Percentiles rank a stretch among this genome's conserved stretches.
Evolutionary conservation across 106 monocot genomes (phyloP).

Genomic region (Dendrobium nobile): DNA sequence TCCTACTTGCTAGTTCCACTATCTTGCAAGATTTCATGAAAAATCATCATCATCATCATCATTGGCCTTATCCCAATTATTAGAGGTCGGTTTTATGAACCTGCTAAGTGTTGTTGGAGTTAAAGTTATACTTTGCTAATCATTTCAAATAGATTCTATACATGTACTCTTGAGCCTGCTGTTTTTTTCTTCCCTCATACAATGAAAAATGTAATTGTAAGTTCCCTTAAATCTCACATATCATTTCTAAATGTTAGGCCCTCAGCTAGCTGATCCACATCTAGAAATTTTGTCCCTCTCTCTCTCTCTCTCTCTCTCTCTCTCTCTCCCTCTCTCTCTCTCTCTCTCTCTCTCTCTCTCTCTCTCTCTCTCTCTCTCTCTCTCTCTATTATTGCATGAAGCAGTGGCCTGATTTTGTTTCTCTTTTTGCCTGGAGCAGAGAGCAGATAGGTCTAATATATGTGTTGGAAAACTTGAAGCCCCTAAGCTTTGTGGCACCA

Average conservation of each 20-base stretch:
- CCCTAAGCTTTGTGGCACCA: background rate
- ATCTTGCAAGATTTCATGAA: background rate
- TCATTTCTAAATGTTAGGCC: background rate
- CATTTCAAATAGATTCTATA: background rate
- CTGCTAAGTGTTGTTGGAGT: background rate
- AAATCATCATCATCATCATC: too few species aligned
- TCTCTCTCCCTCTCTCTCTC: background rate
- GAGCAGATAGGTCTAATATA: slow-evolving; percentile 6
- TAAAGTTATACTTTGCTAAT: background rate
- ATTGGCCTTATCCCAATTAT: too few species aligned
- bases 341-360: background rate
- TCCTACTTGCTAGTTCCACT: background rate
- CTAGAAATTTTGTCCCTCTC: background rate
- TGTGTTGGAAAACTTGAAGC: background rate
- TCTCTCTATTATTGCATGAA: background rate
- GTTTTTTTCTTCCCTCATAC: too few species aligned
- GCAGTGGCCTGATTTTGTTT: background rate
- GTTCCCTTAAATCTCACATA: background rate
- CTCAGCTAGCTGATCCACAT: background rate
- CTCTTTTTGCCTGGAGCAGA: slow-evolving; percentile 17
- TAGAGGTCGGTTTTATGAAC: too few species aligned
- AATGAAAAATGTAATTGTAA: background rate
- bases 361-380: background rate
- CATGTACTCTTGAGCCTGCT: background rate
- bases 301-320: background rate